Base-by-base conservation (phyloP, 176 grass and related monocot species). In the Musa schizocarpa region DNA sequence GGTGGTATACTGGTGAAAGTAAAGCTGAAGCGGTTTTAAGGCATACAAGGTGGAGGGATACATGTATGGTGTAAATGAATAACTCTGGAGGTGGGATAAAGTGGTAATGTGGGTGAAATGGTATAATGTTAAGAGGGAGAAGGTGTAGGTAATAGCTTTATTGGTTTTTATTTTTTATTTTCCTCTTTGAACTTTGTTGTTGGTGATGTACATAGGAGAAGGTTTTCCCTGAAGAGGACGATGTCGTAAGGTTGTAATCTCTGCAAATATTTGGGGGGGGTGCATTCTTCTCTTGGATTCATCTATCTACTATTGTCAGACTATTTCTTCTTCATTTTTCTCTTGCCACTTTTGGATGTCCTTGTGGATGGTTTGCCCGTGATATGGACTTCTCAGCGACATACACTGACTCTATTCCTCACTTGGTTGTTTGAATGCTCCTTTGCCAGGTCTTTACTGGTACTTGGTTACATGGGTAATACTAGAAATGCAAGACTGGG, bases 271-370 rank as follows among this genome's bases (percentile, higher is more conserved):
- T 48, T 69, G 67, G 34, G 54, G 34, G 54, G 73, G 73, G 73
- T 62, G 27, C 74, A 76, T 76, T 76, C 74, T 76, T 69, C 67
- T 69, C 67, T 69, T 69, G 67, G 67, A 69, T 69, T 69, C 57
- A 62, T 56, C 13, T 26, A 24, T 74, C 71, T 54, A 17, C 7
- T 43, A 54, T 56, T 49, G 9, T 56, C 26, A 22, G 13, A 5
- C 17, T 21, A 13, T 54, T 25, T 24, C 21, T 73, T 54, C 54
- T 17, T 7, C 21, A 23, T 12, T 11, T 22, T 54, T 43, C 34
- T 43, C 34, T 43, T 27, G 26, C 2, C 26, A 27, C 26, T 27
- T 27, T 27, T 43, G 34, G 34, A 43, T 43, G 34, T 43, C 34
- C 34, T 43, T 6, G 34, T 43, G 34, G 34, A 43, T 43, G 34